phyloP scores from a whole-genome alignment of 768 basidiomycete genomes.

The Mycena chlorophos region DNA sequence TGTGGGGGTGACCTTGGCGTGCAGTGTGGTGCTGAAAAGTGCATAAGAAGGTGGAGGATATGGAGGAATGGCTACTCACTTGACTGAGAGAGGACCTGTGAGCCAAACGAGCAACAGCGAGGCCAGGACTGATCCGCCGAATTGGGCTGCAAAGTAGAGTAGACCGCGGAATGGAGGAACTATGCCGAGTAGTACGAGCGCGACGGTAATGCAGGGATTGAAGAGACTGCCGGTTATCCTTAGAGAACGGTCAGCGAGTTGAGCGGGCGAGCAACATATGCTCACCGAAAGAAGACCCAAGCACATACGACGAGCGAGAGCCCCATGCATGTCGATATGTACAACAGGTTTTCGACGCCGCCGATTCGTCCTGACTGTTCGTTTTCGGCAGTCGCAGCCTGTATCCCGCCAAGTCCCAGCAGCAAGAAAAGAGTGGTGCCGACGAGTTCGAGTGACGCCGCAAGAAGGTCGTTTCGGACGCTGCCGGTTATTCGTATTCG shows the following conservation, averaged over 20 bases:
- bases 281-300: slow-evolving; percentile 63
- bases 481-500: slow-evolving; percentile 7
- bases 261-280: slow-evolving; percentile 11
- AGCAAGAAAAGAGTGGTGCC: slow-evolving; percentile 64
- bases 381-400: slow-evolving; percentile 48
- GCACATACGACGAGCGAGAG: slow-evolving; percentile 61
- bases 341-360: slow-evolving; percentile 36
- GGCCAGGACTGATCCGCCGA: slow-evolving; percentile 59
- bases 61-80: slow-evolving; percentile 38
- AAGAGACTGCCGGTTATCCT: slow-evolving; percentile 59
- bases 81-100: slow-evolving; percentile 53
- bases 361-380: slow-evolving; percentile 21
- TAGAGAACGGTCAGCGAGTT: background rate
- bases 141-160: slow-evolving; percentile 61
- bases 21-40: slow-evolving; percentile 46
- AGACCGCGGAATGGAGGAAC: slow-evolving; percentile 57
- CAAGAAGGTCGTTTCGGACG: slow-evolving; percentile 42
- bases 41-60: background rate
- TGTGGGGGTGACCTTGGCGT: slow-evolving; percentile 46
- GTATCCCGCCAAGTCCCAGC: slow-evolving; percentile 65
- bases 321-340: slow-evolving; percentile 62
- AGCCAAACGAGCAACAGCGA: slow-evolving; percentile 55
- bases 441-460: slow-evolving; percentile 57
- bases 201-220: slow-evolving; percentile 63
- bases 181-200: slow-evolving; percentile 57